phyloP scores from a whole-genome alignment of 78 protist genomes.

The Pigoraptor vietnamica region DNA sequence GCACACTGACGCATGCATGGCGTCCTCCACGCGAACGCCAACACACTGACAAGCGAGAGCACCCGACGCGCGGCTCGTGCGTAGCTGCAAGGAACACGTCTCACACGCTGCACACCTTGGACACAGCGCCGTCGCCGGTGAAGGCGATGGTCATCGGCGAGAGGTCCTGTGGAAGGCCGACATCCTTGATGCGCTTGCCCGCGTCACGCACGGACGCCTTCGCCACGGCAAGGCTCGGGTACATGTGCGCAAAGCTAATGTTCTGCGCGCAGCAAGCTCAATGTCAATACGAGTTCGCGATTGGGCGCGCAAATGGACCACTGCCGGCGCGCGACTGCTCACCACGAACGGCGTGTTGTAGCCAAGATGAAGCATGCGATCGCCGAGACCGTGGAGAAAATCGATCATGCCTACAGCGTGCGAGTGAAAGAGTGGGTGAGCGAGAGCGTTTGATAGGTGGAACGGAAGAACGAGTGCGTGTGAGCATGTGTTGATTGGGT shows the following conservation, averaged over 20 bases:
- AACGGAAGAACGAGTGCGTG: neutral
- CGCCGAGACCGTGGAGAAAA: slow-evolving; percentile 72
- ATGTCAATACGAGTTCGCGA: no score
- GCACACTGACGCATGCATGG: no score
- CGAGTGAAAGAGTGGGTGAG: no score
- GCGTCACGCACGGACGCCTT: slow-evolving; percentile 55
- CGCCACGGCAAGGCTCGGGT: slow-evolving; percentile 48
- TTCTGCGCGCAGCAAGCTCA: no score
- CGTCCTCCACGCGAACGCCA: no score
- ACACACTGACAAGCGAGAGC: no score
- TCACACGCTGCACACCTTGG: slow-evolving; percentile 20
- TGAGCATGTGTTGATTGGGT: neutral
- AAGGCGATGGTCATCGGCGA: slow-evolving; percentile 70
- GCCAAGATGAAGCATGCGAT: slow-evolving; percentile 63
- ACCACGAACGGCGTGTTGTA: slow-evolving; percentile 70
- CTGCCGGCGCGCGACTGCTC: no score
- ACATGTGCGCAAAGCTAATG: slow-evolving; percentile 57
- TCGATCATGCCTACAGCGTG: slow-evolving; percentile 65
- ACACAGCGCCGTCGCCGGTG: slow-evolving; percentile 68
- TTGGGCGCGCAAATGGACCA: no score
- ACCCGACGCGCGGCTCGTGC: no score
- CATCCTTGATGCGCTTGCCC: slow-evolving; percentile 61
- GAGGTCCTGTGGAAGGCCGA: slow-evolving; percentile 67
- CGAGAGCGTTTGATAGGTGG: no score
- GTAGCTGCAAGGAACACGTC: no score